These are phyloP conservation scores for Candida dubliniensis DNA, from an alignment of 1,139 yeast genomes.

Conservation along the genomic window DNA sequence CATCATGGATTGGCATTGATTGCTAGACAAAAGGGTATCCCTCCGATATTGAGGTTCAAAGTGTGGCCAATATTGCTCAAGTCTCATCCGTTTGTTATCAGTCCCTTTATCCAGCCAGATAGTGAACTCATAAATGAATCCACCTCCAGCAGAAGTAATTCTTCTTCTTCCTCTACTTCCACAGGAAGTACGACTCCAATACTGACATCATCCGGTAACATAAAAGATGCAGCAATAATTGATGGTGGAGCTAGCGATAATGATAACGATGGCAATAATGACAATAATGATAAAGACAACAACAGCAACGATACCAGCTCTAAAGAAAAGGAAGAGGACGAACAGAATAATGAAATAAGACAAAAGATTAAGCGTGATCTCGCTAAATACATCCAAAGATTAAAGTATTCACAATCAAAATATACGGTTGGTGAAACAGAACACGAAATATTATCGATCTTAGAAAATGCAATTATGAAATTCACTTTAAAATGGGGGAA, in stretches of 20 bases:
- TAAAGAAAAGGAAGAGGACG: slow-evolving; percentile 5
- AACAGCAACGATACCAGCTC: slow-evolving; percentile 6
- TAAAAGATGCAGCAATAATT: slow-evolving; percentile 4
- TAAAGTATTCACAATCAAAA: slow-evolving; percentile 22
- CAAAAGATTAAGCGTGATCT: slow-evolving; percentile 50
- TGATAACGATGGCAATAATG: slow-evolving; percentile 7
- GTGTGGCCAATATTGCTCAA: slow-evolving; percentile 85
- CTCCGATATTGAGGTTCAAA: slow-evolving; percentile 73
- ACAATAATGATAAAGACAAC: slow-evolving; percentile 5
- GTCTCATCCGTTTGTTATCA: slow-evolving; percentile 79
- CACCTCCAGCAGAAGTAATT: slow-evolving; percentile 9
- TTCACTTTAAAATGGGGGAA: slow-evolving; percentile 80
- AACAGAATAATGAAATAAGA: slow-evolving; percentile 21
- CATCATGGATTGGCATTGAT: slow-evolving; percentile 72
- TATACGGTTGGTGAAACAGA: slow-evolving; percentile 39
- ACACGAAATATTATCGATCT: slow-evolving; percentile 50
- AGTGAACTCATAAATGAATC: slow-evolving; percentile 19
- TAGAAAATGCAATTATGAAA: slow-evolving; percentile 61
- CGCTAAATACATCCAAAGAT: slow-evolving; percentile 50
- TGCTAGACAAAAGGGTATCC: slow-evolving; percentile 83
- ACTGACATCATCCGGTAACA: slow-evolving; percentile 13
- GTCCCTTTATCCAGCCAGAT: slow-evolving; percentile 72
- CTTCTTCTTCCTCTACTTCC: slow-evolving; percentile 3
- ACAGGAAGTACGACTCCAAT: background rate
- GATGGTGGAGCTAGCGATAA: slow-evolving; percentile 5